phyloP scores from a whole-genome alignment of 441 rosid species.

The Croton laevigatus region DNA sequence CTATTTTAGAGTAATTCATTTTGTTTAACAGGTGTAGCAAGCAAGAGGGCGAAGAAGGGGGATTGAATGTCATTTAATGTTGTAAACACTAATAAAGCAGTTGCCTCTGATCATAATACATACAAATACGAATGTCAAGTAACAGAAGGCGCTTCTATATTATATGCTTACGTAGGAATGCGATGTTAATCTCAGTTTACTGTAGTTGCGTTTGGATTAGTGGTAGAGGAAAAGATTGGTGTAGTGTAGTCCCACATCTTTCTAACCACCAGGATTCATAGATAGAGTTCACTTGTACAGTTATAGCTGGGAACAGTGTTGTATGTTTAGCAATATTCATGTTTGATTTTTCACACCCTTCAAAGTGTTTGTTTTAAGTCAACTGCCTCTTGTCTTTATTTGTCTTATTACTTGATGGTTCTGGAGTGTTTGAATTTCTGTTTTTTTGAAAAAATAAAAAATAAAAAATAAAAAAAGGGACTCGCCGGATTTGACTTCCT shows the following conservation, averaged over 20 bases:
- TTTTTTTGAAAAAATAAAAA: too few species aligned
- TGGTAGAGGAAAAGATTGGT: slow-evolving; percentile 23
- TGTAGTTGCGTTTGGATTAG: slow-evolving; percentile 21
- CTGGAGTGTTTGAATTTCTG: too few species aligned
- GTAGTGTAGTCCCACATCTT: slow-evolving; percentile 26
- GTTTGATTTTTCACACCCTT: slow-evolving; percentile 25
- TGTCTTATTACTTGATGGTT: too few species aligned
- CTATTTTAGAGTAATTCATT: slow-evolving; percentile 17
- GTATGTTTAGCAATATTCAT: slow-evolving; percentile 22
- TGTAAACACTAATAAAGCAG: slow-evolving; percentile 37
- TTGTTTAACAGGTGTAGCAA: slow-evolving; percentile 19
- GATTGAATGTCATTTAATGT: slow-evolving; percentile 27
- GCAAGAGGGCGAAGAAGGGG: slow-evolving; percentile 18
- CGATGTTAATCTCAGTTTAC: slow-evolving; percentile 15
- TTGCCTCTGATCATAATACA: slow-evolving; percentile 1
- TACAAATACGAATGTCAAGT: slow-evolving; percentile 33
- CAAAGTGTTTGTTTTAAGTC: not conserved
- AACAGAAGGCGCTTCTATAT: slow-evolving; percentile 30
- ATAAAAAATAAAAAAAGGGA: too few species aligned
- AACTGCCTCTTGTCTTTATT: too few species aligned
- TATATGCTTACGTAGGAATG: slow-evolving; percentile 24
- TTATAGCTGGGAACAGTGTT: slow-evolving; percentile 27
- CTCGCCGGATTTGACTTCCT: too few species aligned
- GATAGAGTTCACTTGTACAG: slow-evolving; percentile 36
- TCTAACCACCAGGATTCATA: slow-evolving; percentile 24